These are phyloP conservation scores for Sporisorium reilianum DNA, from an alignment of 1,284 basidiomycete genomes.

Conservation along the genomic window DNA sequence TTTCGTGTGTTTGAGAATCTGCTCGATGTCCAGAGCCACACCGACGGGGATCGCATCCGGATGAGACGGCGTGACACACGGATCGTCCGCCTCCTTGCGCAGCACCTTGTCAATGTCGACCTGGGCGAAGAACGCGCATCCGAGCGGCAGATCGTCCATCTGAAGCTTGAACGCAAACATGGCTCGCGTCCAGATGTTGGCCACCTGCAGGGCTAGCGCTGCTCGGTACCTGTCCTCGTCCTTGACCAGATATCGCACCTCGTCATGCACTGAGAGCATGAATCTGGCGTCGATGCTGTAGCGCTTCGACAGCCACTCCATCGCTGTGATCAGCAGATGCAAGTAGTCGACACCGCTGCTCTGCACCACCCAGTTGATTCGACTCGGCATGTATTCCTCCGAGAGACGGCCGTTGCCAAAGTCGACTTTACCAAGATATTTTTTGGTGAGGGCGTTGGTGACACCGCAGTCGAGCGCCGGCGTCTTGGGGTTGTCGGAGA, in stretches of 20 bases:
- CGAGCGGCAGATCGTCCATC: constrained; percentile 94
- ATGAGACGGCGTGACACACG: constrained; percentile 94
- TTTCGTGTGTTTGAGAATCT: constrained; percentile 74
- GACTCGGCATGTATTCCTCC: constrained; percentile 90
- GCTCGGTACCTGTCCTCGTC: constrained; percentile 89
- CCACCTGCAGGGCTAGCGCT: constrained; percentile 92
- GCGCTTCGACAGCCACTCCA: constrained; percentile 85
- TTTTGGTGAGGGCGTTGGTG: constrained; percentile 89
- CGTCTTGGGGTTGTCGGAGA: constrained; percentile 86
- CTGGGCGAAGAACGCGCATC: constrained; percentile 89
- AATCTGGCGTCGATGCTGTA: constrained; percentile 92
- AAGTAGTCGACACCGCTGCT: constrained; percentile 98
- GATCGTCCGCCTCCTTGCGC: constrained; percentile 95
- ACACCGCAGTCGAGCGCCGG: constrained; percentile 95
- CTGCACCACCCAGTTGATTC: constrained; percentile 99
- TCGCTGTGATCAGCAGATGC: constrained; percentile 92
- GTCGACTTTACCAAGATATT: constrained; percentile 77
- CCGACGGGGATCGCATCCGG: constrained; percentile 84
- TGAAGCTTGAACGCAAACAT: constrained; percentile 92
- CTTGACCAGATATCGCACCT: constrained; percentile 90
- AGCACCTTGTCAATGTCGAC: constrained; percentile 93
- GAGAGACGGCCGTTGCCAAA: constrained; percentile 74
- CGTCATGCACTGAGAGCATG: constrained; percentile 97
- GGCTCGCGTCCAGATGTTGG: constrained; percentile 94
- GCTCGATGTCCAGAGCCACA: constrained; percentile 82